Percentiles rank a stretch among this genome's conserved stretches.
Conservation (phyloP, 129 eudicot species). For the Deinandra increscens region DNA sequence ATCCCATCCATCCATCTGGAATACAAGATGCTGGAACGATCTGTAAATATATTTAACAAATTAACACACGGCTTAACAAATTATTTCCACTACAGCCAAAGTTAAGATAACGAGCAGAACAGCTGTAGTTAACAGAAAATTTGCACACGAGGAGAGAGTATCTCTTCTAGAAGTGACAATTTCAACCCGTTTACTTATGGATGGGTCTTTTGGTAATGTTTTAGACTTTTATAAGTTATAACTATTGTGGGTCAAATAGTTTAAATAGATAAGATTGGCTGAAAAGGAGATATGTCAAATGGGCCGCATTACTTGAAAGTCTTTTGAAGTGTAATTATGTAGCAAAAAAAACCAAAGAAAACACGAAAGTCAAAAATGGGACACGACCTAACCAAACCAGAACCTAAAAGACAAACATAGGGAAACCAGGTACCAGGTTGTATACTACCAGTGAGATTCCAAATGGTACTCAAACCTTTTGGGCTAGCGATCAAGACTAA, state of each 20-base stretch:
- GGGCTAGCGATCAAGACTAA: background rate
- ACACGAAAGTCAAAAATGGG: background rate
- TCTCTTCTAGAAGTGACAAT: background rate
- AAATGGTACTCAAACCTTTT: background rate
- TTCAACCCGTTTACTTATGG: background rate
- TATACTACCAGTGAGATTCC: background rate
- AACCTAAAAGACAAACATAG: background rate
- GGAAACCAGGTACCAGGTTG: background rate
- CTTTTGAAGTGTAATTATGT: too few relatives aligned
- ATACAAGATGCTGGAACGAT: constrained; percentile 61
- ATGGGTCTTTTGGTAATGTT: background rate
- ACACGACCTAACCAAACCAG: background rate
- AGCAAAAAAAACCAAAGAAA: too few relatives aligned
- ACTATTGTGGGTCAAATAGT: background rate
- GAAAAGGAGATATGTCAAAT: background rate
- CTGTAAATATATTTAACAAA: constrained; percentile 25
- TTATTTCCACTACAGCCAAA: background rate
- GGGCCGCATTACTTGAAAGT: background rate
- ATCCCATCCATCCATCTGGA: constrained; percentile 82
- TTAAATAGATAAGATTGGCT: background rate
- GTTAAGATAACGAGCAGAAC: background rate
- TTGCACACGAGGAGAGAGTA: background rate
- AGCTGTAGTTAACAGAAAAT: background rate
- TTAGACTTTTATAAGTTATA: background rate
- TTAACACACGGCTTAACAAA: background rate